phyloP scores from a whole-genome alignment of 371 early-diverging fungal species.

The Syncephalis plumigaleata region DNA sequence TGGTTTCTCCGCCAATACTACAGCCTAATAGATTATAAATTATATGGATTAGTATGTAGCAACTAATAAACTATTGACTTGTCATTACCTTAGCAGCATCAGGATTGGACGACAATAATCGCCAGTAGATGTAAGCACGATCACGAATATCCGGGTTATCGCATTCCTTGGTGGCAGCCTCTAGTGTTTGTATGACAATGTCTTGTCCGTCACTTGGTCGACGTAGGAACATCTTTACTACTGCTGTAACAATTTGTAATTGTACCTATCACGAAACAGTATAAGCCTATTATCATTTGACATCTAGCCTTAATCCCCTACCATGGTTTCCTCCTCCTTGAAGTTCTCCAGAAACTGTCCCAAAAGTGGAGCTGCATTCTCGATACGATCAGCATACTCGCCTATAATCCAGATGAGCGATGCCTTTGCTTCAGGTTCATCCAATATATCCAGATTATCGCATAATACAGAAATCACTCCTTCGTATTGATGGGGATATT shows the following conservation, averaged over 20 bases:
- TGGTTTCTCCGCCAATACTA: too few species aligned
- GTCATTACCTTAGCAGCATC: conserved; percentile 49
- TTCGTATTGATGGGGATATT: conserved; percentile 89
- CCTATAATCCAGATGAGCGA: conserved; percentile 95
- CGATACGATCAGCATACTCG: conserved; percentile 85
- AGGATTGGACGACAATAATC: conserved; percentile 84
- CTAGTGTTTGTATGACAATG: conserved; percentile 69
- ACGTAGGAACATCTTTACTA: conserved; percentile 82
- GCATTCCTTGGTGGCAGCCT: conserved; percentile 72
- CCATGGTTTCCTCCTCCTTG: conserved; percentile 40
- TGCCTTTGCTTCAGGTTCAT: conserved; percentile 90
- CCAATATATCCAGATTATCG: conserved; percentile 73
- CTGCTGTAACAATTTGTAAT: conserved; percentile 68
- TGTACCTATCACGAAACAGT: conserved; percentile 39
- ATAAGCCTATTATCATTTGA: not conserved
- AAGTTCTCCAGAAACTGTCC: conserved; percentile 66
- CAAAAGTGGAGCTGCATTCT: conserved; percentile 71
- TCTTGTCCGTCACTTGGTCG: conserved; percentile 77
- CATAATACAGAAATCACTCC: conserved; percentile 70
- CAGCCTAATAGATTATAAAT: too few species aligned
- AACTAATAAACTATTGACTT: too few species aligned
- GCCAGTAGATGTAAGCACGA: conserved; percentile 92
- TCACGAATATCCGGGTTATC: conserved; percentile 94
- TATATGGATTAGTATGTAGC: too few species aligned
- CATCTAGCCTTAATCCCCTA: too few species aligned